Evolutionary conservation across 2,329 filamentous ascomycete genomes (phyloP), one percentile per base, ranked within the genome.

Genomic region (Ophiostoma triangulosporum): DNA sequence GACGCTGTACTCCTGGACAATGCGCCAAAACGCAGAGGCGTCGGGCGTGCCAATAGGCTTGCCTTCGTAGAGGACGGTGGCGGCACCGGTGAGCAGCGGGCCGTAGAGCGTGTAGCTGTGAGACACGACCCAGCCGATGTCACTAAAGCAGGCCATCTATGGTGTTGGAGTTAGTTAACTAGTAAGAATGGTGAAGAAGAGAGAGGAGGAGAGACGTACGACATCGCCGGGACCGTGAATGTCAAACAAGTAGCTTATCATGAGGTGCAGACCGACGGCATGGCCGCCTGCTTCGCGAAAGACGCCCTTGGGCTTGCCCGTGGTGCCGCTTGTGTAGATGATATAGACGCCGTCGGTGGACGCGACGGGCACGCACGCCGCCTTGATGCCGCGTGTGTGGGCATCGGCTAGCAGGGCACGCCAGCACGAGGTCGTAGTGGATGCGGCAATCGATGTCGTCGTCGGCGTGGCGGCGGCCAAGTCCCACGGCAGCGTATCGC

Each of bases 101-200:
- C 81, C 90, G 63, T 96, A 96, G 12, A 95, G 73, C 58, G 95
- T 95, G 64, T 93, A 96, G 81, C 3, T 67, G 58, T 70, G 68
- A 0, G 87, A 87, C 0, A 93, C 87, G 0, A 90, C 88, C 91
- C 90, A 96, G 31, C 90, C 91, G 54, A 96, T 91, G 63, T 97
- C 90, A 14, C 68, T 70, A 49, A 67, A 67, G 55, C 64, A 66
- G 24, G 63, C 66, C 64, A 68, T 66, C 40, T 46, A n/a, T 7
- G 9, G 14, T 24, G 11, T 29, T 31, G 11, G 29, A 6, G 26
- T 46, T 17, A 46, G 40, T 29, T n/a, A 15, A 35, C 14, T 20
- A 20, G n/a, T 8, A 20, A 40, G 7, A 43, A 20, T n/a, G 9
- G 9, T 8, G 14, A 38, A 40, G 20, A 15, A 17, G 15, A 11